phyloP scores from a whole-genome alignment of 495 filamentous ascomycete species.

The Platismatia glauca region DNA sequence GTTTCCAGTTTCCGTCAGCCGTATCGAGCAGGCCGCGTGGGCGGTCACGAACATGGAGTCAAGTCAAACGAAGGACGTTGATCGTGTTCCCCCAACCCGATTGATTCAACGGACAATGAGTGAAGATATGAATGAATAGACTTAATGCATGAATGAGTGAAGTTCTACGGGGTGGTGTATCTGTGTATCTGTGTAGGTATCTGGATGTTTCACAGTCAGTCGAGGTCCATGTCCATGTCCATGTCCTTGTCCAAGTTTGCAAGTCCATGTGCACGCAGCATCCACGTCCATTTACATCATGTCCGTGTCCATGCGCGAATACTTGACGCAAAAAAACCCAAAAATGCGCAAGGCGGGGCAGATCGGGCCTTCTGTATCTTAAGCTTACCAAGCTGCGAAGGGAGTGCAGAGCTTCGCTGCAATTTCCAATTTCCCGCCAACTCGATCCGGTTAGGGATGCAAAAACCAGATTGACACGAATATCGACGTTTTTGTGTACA shows the following conservation, averaged over 20 bases:
- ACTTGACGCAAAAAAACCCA: neutral
- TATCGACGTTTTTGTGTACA: neutral
- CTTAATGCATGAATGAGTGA: neutral
- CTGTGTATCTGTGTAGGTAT: too few species aligned
- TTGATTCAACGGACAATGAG: neutral
- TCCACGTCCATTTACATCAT: neutral
- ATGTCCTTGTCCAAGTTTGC: too few species aligned
- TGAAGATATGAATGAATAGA: neutral
- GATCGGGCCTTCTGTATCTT: neutral
- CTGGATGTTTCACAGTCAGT: neutral
- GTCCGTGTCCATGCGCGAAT: neutral
- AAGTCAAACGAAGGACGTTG: too few species aligned
- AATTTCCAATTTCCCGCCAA: neutral
- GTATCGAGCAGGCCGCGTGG: conserved; percentile 1
- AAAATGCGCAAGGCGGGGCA: neutral
- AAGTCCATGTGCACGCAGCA: neutral
- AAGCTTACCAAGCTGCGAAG: neutral
- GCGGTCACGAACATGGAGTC: conserved; percentile 3
- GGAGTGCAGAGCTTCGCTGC: neutral
- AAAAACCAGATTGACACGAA: neutral
- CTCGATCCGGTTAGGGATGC: neutral
- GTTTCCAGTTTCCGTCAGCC: neutral
- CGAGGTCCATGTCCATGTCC: too few species aligned
- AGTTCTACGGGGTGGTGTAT: too few species aligned
- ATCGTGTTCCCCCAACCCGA: too few species aligned